These are phyloP conservation scores for Aspergillus novofumigatus DNA, from an alignment of 2,329 filamentous ascomycete species.

Conservation along the genomic window DNA sequence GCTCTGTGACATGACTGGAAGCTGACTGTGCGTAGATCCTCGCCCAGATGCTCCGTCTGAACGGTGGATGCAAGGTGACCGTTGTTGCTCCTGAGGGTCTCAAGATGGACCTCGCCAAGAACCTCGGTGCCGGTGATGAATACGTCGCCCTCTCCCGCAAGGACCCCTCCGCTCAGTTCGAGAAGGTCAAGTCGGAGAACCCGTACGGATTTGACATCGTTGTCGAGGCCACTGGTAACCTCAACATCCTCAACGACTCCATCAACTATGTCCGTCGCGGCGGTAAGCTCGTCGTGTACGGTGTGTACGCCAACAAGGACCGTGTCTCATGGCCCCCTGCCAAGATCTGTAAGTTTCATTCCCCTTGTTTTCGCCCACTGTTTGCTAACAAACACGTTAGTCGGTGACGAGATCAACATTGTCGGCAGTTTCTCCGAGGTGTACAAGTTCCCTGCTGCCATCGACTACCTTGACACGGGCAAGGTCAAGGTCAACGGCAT, in stretches of 20 bases:
- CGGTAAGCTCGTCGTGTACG: conserved; percentile 68
- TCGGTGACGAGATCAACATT: conserved; percentile 64
- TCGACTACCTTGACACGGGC: conserved; percentile 48
- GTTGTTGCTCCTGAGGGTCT: conserved; percentile 65
- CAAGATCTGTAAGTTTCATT: conserved; percentile 58
- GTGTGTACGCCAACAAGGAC: conserved; percentile 61
- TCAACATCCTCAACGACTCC: conserved; percentile 64
- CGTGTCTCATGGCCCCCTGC: conserved; percentile 65
- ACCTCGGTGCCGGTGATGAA: conserved; percentile 45
- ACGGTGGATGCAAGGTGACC: conserved; percentile 66
- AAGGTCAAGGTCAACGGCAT: conserved; percentile 56
- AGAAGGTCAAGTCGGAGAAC: conserved; percentile 59
- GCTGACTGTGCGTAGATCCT: conserved; percentile 35
- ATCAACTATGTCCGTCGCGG: conserved; percentile 69
- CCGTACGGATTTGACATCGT: conserved; percentile 72
- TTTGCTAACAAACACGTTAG: conserved; percentile 18
- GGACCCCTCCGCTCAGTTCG: conserved; percentile 57
- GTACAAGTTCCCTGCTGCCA: conserved; percentile 63
- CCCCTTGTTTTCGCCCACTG: background rate
- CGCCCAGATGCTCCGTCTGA: conserved; percentile 59
- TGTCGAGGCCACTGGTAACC: conserved; percentile 65
- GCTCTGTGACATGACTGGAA: conserved; percentile 50
- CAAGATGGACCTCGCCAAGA: conserved; percentile 65
- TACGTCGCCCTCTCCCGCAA: conserved; percentile 45
- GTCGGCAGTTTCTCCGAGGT: conserved; percentile 70